A percentile compares a stretch with the other conserved stretches of the same genome.
Evolutionary conservation across 139 green algal species (phyloP).

Genomic region (Yamagishiella unicocca): DNA sequence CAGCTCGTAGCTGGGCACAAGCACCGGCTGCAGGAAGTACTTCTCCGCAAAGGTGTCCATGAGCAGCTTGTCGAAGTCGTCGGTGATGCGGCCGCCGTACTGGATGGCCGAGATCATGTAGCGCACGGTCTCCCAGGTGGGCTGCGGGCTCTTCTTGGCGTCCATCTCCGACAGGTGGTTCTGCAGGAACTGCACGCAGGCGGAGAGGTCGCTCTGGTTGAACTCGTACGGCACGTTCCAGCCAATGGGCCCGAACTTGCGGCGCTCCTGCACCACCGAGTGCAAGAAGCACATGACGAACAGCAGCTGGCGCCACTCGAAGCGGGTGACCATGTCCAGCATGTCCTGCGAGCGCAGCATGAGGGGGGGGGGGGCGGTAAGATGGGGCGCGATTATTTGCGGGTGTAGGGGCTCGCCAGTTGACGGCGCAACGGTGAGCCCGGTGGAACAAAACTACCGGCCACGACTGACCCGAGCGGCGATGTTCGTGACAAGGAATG

Average conservation of each 20-base stretch:
- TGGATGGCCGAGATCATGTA: conserved; percentile 96
- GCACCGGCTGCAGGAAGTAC: conserved; percentile 71
- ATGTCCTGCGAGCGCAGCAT: conserved; percentile 68
- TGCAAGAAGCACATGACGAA: conserved; percentile 96
- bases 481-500: too few relatives aligned
- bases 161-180: conserved; percentile 97
- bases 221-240: conserved; percentile 99
- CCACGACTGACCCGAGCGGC: too few relatives aligned
- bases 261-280: conserved; percentile 89
- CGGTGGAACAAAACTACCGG: too few relatives aligned
- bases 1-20: conserved; percentile 67
- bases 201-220: conserved; percentile 91
- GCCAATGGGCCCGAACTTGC: conserved; percentile 96
- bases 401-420: too few relatives aligned
- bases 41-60: conserved; percentile 95
- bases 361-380: neutral
- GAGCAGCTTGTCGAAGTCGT: conserved; percentile 94
- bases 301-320: conserved; percentile 94
- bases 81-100: conserved; percentile 97
- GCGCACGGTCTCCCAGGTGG: conserved; percentile 86
- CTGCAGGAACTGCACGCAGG: conserved; percentile 92
- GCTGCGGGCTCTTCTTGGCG: conserved; percentile 79
- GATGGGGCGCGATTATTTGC: too few relatives aligned
- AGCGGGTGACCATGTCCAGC: conserved; percentile 84
- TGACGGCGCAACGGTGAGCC: too few relatives aligned